Conservation (phyloP, 2,329 filamentous ascomycete species). For the Monosporascus ibericus region DNA sequence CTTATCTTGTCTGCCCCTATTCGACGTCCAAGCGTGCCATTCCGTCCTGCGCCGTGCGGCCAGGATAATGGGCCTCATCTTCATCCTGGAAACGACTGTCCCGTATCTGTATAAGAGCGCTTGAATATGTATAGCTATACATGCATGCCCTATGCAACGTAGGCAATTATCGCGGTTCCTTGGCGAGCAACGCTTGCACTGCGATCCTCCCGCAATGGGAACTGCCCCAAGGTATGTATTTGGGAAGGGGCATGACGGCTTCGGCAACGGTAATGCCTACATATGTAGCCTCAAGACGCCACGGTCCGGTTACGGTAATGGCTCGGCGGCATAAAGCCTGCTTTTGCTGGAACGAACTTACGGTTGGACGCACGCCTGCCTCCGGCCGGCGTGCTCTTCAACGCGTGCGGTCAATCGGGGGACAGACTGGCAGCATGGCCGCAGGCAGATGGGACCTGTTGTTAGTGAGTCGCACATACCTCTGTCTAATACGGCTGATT, state of each 20-base stretch:
- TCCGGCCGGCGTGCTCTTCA: background rate
- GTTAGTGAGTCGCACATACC: background rate
- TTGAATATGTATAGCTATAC: background rate
- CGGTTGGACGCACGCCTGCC: too few relatives aligned
- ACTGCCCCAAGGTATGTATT: background rate
- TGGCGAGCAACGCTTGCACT: background rate
- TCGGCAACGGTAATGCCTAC: background rate
- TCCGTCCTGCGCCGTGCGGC: background rate
- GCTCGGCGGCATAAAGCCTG: too few relatives aligned
- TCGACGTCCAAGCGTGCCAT: background rate
- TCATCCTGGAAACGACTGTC: background rate
- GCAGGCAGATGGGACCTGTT: background rate
- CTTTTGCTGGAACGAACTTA: too few relatives aligned
- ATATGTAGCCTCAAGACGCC: background rate
- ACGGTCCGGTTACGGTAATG: background rate
- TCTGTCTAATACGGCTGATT: background rate
- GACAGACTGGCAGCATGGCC: background rate
- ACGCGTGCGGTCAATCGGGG: background rate
- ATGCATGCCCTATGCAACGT: background rate
- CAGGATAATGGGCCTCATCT: background rate
- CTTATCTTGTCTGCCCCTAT: background rate
- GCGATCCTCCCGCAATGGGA: background rate
- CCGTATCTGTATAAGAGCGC: background rate
- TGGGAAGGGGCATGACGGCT: background rate
- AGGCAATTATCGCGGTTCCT: background rate